Evolutionary conservation across 2,329 filamentous ascomycete genomes (phyloP), one percentile per base, ranked within the genome.

Genomic region (Aspergillus amoenus): DNA sequence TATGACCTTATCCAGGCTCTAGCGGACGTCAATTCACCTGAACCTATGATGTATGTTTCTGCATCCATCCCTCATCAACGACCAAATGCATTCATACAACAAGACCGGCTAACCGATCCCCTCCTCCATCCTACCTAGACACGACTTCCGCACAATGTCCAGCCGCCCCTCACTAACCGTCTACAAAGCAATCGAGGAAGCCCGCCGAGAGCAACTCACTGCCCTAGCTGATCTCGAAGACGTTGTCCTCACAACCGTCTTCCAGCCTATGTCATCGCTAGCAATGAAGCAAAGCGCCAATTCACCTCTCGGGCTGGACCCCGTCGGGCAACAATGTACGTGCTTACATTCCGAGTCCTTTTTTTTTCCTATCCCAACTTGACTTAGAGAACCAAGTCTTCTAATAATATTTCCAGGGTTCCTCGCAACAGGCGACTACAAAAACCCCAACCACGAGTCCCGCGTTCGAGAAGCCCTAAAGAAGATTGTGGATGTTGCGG

Each of bases 371-470:
- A 21, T 24, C 7, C 24, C 24, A 7, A 24, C 24, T 24, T 24
- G 5, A 21, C 21, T 21, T 21, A 3, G 21, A 21, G 21, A 21
- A 21, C 21, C 21, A 4, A 9, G 40, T 43, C 12, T 11, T 21
- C 11, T 15, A 34, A 17, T 27, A 15, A 13, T 27, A 30, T 41
- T 13, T 30, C 32, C 21, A 64, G 63, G 57, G 61, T 52, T 61
- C 21, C 15, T 62, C 34, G 34, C 57, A 11, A 48, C 64, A 55
- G 53, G 48, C 42, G 58, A 65, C 12, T 62, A 55, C 52, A 46
- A 41, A 4, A 32, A 58, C 13, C 21, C 49, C 4, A 34, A 44
- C 3, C 49, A 62, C 12, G 61, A 62, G 15, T 46, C 43, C 1
- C 46, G 39, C 12, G 45, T 64, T 9, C 60, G 52, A 1, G 55